Base-by-base conservation (phyloP, 768 basidiomycete genomes). In the Daedaleopsis sinensis region DNA sequence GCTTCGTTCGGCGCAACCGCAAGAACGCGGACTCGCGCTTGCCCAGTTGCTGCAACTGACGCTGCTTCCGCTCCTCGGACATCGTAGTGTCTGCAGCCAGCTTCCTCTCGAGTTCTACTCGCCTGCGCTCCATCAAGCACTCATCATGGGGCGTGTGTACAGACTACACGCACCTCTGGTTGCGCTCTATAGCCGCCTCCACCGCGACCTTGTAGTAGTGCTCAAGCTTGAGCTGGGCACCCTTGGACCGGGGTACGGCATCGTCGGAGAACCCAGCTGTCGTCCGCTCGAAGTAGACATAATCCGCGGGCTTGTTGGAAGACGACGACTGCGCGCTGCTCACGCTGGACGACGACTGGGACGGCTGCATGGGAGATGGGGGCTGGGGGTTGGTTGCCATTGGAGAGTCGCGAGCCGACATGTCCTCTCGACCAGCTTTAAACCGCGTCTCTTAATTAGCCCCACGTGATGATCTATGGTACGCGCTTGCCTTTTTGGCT, bases 151-250 rank as follows among this genome's bases (percentile, higher is more conserved):
- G 5, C 4, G 15, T 16, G 10, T 11, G 3, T 0, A 16, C 11
- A n/a, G 62, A 8, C 11, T 16, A 43, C 43, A 55, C 72, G 62
- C 76, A 95, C 95, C 96, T 85, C 55, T 88, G 84, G 72, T 98
- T 98, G 55, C 97, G 81, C 71, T 96, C 95, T 49, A 99, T 93
- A 13, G 96, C 96, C 48, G 91, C 85, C 73, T 98, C 95, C 44
- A 99, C 97, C 1, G 93, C 93, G 43, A 97, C 89, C 75, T 98
- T 97, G 78, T 98, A 99, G 72, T 89, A 97, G 72, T 96, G 89
- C 77, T 98, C 97, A 55, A 98, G 83, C 76, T 96, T 97, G 77
- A 98, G 80, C 74, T 97, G 95, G 2, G 96, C 96, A 43, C 85
- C 86, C 74, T 94, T 96, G 15, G 93, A 92, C 65, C 89, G 89